A percentile compares a stretch with the other conserved stretches of the same genome.
Conservation (phyloP, 352 stramenopile genomes). For the Globisporangium perplexum region DNA sequence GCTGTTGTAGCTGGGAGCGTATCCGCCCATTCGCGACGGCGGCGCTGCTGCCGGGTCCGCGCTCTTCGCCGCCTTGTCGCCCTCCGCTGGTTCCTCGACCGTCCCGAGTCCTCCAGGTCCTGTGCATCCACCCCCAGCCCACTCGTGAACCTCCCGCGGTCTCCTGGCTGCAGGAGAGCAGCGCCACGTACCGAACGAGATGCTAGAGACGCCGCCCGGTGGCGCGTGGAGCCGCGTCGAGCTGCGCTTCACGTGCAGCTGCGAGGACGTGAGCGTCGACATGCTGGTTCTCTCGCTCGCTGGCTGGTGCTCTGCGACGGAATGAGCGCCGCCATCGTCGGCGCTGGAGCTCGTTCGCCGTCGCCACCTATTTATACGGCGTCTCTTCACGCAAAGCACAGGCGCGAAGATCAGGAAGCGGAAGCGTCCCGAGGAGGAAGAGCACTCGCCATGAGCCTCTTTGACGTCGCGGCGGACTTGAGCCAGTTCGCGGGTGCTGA, state of each 20-base stretch:
- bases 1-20: background rate
- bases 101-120: slow-evolving; percentile 46
- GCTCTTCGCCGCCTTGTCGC: background rate
- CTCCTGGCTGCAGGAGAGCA: background rate
- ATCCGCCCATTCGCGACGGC: slow-evolving; percentile 3
- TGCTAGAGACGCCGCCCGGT: slow-evolving; percentile 53
- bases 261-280: slow-evolving; percentile 73
- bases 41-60: background rate
- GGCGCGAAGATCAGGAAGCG: too few species aligned
- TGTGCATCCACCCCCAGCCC: background rate
- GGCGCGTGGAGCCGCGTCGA: slow-evolving; percentile 69
- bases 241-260: slow-evolving; percentile 73
- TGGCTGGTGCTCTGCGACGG: too few species aligned
- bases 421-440: too few species aligned
- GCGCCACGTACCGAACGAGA: slow-evolving; percentile 47
- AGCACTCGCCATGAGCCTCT: slow-evolving; percentile 30
- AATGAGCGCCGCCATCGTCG: too few species aligned
- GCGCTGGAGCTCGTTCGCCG: too few species aligned
- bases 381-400: too few species aligned
- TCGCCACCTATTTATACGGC: background rate
- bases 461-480: slow-evolving; percentile 48
- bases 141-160: background rate
- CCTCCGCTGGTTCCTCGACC: slow-evolving; percentile 15
- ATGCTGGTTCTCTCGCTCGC: slow-evolving; percentile 22
- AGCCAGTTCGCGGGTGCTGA: slow-evolving; percentile 28